phyloP scores from a whole-genome alignment of 2,329 filamentous ascomycete species.

The Cercospora janseana region DNA sequence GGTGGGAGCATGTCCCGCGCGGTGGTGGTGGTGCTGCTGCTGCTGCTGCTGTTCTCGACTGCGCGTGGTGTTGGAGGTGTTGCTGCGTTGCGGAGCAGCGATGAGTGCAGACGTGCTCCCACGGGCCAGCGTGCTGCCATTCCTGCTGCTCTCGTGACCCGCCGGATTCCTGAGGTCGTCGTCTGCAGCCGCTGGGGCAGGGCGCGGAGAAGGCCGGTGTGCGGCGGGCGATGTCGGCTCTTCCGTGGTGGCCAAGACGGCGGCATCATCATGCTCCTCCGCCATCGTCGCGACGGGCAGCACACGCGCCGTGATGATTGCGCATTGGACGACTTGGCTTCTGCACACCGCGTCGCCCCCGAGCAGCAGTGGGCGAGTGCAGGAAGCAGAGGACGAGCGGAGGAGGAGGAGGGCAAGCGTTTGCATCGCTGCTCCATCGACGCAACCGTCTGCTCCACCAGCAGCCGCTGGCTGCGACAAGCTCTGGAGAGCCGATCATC shows the following conservation, averaged over 20 bases:
- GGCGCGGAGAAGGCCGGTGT: neutral
- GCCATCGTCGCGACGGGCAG: neutral
- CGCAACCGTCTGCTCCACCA: slow-evolving; percentile 3
- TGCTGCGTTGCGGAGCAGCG: too few relatives aligned
- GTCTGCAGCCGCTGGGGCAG: too few relatives aligned
- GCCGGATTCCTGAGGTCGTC: too few relatives aligned
- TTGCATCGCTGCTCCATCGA: slow-evolving; percentile 3
- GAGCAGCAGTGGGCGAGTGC: neutral
- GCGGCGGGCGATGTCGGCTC: neutral
- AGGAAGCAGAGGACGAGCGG: neutral
- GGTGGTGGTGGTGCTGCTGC: neutral
- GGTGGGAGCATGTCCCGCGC: neutral
- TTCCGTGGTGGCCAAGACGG: neutral
- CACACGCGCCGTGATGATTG: neutral
- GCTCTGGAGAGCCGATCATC: slow-evolving; percentile 4
- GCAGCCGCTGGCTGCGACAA: neutral
- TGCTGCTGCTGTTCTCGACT: neutral
- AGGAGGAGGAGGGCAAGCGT: neutral
- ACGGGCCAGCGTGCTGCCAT: neutral
- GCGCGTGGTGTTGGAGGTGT: too few relatives aligned
- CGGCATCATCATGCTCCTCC: neutral
- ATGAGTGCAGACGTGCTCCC: too few relatives aligned
- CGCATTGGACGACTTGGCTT: neutral
- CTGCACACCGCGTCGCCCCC: neutral
- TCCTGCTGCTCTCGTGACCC: neutral